These are phyloP conservation scores for Talaromyces sp. DNA, from an alignment of 2,329 filamentous ascomycete species.

Conservation along the genomic window DNA sequence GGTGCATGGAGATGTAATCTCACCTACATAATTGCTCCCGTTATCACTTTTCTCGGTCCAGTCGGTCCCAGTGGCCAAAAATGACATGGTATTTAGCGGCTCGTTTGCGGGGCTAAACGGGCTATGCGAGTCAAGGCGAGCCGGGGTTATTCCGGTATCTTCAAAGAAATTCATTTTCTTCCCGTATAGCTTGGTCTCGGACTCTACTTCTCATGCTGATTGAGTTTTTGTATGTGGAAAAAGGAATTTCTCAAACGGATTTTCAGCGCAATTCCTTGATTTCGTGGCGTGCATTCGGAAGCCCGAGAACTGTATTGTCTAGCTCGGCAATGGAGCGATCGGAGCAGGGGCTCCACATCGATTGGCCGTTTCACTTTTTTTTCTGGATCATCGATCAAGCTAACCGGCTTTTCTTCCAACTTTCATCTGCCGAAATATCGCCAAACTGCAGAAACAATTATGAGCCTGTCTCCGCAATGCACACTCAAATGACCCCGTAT, in stretches of 20 bases:
- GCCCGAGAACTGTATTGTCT: neutral
- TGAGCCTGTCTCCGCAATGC: neutral
- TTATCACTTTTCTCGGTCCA: neutral
- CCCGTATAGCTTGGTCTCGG: neutral
- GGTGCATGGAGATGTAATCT: neutral
- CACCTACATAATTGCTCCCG: neutral
- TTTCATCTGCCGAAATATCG: conserved; percentile 16
- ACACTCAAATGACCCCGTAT: neutral
- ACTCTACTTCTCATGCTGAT: neutral
- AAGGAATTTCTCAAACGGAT: neutral
- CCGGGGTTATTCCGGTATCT: neutral
- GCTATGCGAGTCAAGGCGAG: neutral
- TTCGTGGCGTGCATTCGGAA: conserved; percentile 11
- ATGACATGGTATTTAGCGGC: neutral
- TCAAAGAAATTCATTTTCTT: too few species aligned
- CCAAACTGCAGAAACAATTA: neutral
- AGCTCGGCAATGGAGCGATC: conserved; percentile 11
- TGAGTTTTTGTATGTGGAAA: neutral
- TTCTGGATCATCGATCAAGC: conserved; percentile 4
- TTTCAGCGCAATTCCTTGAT: neutral
- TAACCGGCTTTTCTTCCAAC: conserved; percentile 13
- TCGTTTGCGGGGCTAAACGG: conserved; percentile 7
- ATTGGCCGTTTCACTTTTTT: conserved; percentile 9
- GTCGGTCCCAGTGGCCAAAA: neutral
- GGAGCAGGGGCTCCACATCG: conserved; percentile 6